Evolutionary conservation across 768 basidiomycete species (phyloP).

Genomic region (Amyloporia xantha): DNA sequence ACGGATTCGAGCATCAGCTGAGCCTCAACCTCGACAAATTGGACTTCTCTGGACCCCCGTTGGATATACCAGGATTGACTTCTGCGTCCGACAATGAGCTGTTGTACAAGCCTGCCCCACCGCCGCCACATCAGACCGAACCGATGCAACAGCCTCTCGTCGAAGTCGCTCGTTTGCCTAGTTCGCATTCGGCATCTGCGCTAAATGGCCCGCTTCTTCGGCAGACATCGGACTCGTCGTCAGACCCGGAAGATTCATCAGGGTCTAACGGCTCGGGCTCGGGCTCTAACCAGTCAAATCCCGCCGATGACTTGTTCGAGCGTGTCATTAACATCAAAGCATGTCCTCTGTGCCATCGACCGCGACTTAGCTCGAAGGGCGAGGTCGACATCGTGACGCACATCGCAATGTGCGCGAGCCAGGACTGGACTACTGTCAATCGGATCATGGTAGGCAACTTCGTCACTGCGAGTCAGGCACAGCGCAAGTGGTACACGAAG

Average conservation of each 20-base stretch:
- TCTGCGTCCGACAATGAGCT: constrained; percentile 7
- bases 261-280: constrained; percentile 16
- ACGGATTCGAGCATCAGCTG: constrained; percentile 34
- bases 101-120: constrained; percentile 10
- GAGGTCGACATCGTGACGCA: constrained; percentile 96
- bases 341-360: constrained; percentile 90
- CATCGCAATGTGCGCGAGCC: constrained; percentile 90
- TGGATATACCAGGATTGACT: constrained; percentile 19
- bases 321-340: constrained; percentile 92
- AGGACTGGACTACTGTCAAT: constrained; percentile 88
- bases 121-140: constrained; percentile 34
- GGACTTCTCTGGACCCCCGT: constrained; percentile 55
- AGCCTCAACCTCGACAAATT: constrained; percentile 41
- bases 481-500: constrained; percentile 95
- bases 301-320: constrained; percentile 33
- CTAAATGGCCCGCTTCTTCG: constrained; percentile 17
- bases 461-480: constrained; percentile 90
- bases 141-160: constrained; percentile 38
- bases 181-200: constrained; percentile 19
- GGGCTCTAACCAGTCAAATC: constrained; percentile 3
- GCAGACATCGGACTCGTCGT: constrained; percentile 36
- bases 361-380: constrained; percentile 75
- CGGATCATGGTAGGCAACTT: constrained; percentile 90
- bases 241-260: constrained; percentile 34
- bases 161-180: constrained; percentile 11